Percentiles rank a stretch among this genome's conserved stretches.
Evolutionary conservation across 169 alveolate genomes (phyloP).

Genomic region (Plasmodium blacklocki): DNA sequence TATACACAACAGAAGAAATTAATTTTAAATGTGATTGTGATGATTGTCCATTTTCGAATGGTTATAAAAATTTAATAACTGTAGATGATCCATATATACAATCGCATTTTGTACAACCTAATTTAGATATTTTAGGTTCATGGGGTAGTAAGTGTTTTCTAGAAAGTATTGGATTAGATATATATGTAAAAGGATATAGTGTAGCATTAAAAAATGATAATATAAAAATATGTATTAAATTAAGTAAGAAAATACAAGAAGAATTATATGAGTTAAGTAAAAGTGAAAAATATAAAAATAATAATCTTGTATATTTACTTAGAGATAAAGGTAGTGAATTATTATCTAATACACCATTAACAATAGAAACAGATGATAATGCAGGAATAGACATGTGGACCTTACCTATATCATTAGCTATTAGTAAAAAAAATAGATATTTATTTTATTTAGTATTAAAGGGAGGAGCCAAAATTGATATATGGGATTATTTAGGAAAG

Average conservation of each 20-base stretch:
- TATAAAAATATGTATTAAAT: slow-evolving; percentile 79
- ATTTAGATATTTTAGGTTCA: slow-evolving; percentile 83
- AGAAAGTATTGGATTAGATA: slow-evolving; percentile 83
- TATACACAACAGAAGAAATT: slow-evolving; percentile 71
- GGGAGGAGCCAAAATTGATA: slow-evolving; percentile 90
- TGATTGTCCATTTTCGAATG: slow-evolving; percentile 75
- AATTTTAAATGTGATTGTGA: slow-evolving; percentile 75
- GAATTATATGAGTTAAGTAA: slow-evolving; percentile 79
- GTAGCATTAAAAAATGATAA: slow-evolving; percentile 81
- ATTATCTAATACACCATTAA: slow-evolving; percentile 89
- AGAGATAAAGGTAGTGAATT: slow-evolving; percentile 89
- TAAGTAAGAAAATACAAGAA: slow-evolving; percentile 81
- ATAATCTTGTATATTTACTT: slow-evolving; percentile 80
- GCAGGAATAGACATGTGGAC: slow-evolving; percentile 89
- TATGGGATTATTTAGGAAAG: slow-evolving; percentile 90
- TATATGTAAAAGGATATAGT: slow-evolving; percentile 79
- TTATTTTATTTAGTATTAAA: slow-evolving; percentile 85
- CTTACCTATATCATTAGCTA: slow-evolving; percentile 89
- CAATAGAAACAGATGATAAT: slow-evolving; percentile 84
- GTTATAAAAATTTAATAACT: slow-evolving; percentile 65
- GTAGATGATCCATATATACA: slow-evolving; percentile 77
- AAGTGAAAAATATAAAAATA: slow-evolving; percentile 79
- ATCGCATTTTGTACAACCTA: slow-evolving; percentile 75
- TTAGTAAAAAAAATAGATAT: slow-evolving; percentile 84
- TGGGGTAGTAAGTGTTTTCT: slow-evolving; percentile 86